Conservation (phyloP, 768 basidiomycete species). For the Suillus subalutaceus region DNA sequence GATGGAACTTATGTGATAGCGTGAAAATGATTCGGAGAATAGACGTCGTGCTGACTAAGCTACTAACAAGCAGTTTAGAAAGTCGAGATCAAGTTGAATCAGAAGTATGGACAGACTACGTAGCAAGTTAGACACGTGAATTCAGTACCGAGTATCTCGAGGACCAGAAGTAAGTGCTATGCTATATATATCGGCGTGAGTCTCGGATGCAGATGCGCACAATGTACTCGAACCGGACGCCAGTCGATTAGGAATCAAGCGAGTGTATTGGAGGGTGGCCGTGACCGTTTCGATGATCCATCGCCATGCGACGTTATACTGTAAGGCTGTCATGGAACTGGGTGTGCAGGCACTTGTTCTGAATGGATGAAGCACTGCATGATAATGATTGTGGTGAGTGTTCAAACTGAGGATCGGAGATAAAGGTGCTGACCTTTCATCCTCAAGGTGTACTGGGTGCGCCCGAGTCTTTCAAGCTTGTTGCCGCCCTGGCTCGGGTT, state of each 20-base stretch:
- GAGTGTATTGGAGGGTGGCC: not conserved
- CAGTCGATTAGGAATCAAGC: not conserved
- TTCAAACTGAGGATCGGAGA: not conserved
- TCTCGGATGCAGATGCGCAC: not conserved
- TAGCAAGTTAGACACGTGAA: not conserved
- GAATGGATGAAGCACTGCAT: not conserved
- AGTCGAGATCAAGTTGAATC: not conserved
- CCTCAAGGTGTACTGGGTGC: not conserved
- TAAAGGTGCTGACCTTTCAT: not conserved
- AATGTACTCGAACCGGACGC: not conserved
- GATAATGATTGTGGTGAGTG: not conserved
- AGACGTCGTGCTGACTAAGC: not conserved
- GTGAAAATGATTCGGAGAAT: too few relatives aligned
- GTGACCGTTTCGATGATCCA: not conserved
- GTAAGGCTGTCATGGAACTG: not conserved
- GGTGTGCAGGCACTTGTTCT: not conserved
- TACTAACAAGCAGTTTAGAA: not conserved
- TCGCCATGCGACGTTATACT: not conserved
- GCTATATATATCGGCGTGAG: not conserved
- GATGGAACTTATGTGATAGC: not conserved
- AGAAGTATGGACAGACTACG: not conserved
- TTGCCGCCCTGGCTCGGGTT: not conserved
- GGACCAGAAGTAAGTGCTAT: not conserved
- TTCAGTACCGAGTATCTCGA: not conserved
- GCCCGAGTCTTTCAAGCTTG: not conserved